Evolutionary conservation across 306 rosid species (phyloP).

Genomic region (Lathyrus aphaca): DNA sequence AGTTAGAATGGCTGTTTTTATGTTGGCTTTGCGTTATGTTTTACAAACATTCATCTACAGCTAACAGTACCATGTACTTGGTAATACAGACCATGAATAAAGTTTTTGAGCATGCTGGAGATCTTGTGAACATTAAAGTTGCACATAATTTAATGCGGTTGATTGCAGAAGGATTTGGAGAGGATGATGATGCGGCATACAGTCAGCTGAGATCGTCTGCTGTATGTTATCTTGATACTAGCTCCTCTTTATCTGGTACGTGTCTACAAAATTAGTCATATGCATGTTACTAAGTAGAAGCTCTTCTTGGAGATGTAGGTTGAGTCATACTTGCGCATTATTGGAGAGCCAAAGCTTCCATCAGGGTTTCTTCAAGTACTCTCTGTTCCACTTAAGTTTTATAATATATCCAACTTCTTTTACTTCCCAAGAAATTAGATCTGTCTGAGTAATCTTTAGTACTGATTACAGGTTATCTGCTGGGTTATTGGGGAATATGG

Average conservation of each 20-base stretch:
- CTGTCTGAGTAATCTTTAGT: constrained; percentile 36
- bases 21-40: constrained; percentile 22
- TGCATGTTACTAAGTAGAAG: constrained; percentile 17
- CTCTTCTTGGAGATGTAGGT: constrained; percentile 60
- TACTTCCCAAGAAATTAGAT: constrained; percentile 25
- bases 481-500: constrained; percentile 99
- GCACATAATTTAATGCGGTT: constrained; percentile 97
- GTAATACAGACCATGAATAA: constrained; percentile 89
- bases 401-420: constrained; percentile 5
- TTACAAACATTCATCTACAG: background rate
- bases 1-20: constrained; percentile 21
- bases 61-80: constrained; percentile 27
- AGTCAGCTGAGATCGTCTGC: constrained; percentile 96
- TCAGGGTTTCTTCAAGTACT: constrained; percentile 89
- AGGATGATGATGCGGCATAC: constrained; percentile 79
- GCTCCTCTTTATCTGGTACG: constrained; percentile 25
- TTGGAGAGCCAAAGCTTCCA: constrained; percentile 93
- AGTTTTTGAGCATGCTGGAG: constrained; percentile 99
- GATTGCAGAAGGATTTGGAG: constrained; percentile 99
- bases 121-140: constrained; percentile 91
- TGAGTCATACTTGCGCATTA: constrained; percentile 79
- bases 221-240: constrained; percentile 59
- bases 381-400: constrained; percentile 35
- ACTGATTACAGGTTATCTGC: constrained; percentile 85
- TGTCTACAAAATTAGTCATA: constrained; percentile 1